Base-by-base conservation (phyloP, 2,329 filamentous ascomycete species). In the Aureobasidium sp. region DNA sequence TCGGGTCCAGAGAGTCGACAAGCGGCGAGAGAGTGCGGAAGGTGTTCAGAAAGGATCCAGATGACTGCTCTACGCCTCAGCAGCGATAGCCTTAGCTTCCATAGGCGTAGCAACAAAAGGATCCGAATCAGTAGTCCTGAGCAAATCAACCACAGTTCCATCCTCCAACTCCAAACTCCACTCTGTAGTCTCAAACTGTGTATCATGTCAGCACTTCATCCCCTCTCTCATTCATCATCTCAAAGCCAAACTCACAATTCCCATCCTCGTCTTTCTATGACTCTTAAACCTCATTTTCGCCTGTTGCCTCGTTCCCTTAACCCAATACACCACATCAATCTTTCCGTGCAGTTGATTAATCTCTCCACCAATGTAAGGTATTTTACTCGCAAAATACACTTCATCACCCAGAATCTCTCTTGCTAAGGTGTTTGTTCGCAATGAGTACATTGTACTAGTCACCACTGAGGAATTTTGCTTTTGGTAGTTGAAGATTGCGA, bases 401-500 rank as follows among this genome's bases (percentile, higher is more conserved):
- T 81, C 78, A 74, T 97, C 90, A 65, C 94, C 94, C 34, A 99
- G 83, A 49, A 87, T 78, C 62, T 86, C 86, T 70, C 92, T 86
- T 48, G 91, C 94, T 63, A 80, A 77, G 2, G 83, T 78, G 62
- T 88, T 91, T 3, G 90, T 95, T 66, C 94, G 89, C 65, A 99
- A 83, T 1, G 93, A 89, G 80, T 97, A 99, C 32, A 99, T 83
- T 5, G 91, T 94, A 61, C 89, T 90, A 61, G 86, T 86, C n/a
- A 97, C 77, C 16, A 80, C 89, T 60, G 89, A 89, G 30, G 86
- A 91, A n/a, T 89, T 91, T 62, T 87, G 85, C 75, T 97, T 97
- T 75, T 99, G 93, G 83, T 99, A 97, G 83, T 99, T 99, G 88
- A 99, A 97, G 75, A 99, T 97, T 67, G 88, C 90, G 63, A 95